These are phyloP conservation scores for Aspergillus uvarum DNA, from an alignment of 2,329 filamentous ascomycete genomes.

Conservation along the genomic window DNA sequence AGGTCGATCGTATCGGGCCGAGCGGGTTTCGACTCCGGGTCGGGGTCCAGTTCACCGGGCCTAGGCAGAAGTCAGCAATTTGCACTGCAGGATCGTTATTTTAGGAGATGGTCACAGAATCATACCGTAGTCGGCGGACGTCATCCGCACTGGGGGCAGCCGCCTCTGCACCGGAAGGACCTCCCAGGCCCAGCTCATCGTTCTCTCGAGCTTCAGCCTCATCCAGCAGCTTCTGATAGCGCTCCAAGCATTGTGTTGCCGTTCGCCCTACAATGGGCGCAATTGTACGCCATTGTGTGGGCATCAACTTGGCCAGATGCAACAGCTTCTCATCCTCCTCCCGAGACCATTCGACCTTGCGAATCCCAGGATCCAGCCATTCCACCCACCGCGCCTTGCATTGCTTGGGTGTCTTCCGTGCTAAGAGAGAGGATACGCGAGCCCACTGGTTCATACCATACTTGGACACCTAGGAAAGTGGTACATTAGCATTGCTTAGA, in stretches of 20 bases:
- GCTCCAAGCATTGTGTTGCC: slow-evolving; percentile 93
- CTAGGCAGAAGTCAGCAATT: slow-evolving; percentile 28
- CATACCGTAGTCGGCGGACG: slow-evolving; percentile 72
- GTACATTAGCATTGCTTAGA: slow-evolving; percentile 10
- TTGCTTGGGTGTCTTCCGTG: slow-evolving; percentile 96
- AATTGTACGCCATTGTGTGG: slow-evolving; percentile 98
- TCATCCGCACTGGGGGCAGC: slow-evolving; percentile 88
- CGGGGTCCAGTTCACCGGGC: slow-evolving; percentile 93
- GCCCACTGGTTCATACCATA: slow-evolving; percentile 98
- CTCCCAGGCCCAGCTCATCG: slow-evolving; percentile 75
- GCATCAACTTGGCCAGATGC: slow-evolving; percentile 96
- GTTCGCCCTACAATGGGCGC: slow-evolving; percentile 94
- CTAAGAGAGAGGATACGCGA: slow-evolving; percentile 92
- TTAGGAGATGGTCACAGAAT: neutral
- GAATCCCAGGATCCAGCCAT: slow-evolving; percentile 96
- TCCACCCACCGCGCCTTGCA: slow-evolving; percentile 98
- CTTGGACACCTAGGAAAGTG: slow-evolving; percentile 63
- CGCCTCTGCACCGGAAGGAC: slow-evolving; percentile 73
- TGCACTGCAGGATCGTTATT: slow-evolving; percentile 8
- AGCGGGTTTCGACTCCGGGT: slow-evolving; percentile 93
- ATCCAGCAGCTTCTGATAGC: slow-evolving; percentile 93
- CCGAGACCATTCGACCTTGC: slow-evolving; percentile 98
- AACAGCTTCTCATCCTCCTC: slow-evolving; percentile 98
- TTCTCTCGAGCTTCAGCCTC: slow-evolving; percentile 89
- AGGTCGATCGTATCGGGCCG: slow-evolving; percentile 95